Base-by-base conservation (phyloP, 2,329 filamentous ascomycete species). In the Microdochium nivale region DNA sequence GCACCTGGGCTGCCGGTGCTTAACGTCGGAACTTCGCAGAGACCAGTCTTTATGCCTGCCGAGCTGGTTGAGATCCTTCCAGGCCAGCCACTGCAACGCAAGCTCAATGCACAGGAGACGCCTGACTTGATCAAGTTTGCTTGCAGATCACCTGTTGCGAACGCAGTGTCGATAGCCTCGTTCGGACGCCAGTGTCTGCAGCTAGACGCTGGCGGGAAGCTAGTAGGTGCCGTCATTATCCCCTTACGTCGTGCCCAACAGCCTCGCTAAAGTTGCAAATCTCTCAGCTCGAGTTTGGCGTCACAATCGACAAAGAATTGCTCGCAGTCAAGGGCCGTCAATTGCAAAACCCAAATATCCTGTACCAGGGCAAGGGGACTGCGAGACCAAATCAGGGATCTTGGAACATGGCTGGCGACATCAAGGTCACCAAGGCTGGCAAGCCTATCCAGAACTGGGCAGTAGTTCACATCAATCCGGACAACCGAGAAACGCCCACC, bases 291-390 rank as follows among this genome's bases (percentile, higher is more conserved):
- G 59, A 72, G 2, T 94, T 90, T 54, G 84, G 84, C 4, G 73
- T 95, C 54, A 67, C 69, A 1, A 76, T 90, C 2, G 74, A 71
- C 7, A 76, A 78, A 13, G 66, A 72, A 1, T 74, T 96, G 32
- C 72, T 95, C 32, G 87, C 86, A 0, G 87, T 96, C 0, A 73
- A 75, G 1, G 91, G 81, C 1, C 83, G 90, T 5, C 78, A 92
- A 40, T 75, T 95, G 0, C 43, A 60, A 0, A 61, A 80, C 0
- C 90, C 90, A 0, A 60, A 56, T 0, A 68, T 95, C 25, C 64
- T 69, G 2, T 96, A 95, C 60, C 55, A 63, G 52, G 54, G 63
- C 21, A 55, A 43, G 16, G 62, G 56, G 7, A 52, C 44, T 8
- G 53, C 76, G 5, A 62, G 49, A 1, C 68, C 78, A 0, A 55